Evolutionary conservation across 192 early-diverging fungal genomes (phyloP).

Genomic region (Glomus cerebriforme): DNA sequence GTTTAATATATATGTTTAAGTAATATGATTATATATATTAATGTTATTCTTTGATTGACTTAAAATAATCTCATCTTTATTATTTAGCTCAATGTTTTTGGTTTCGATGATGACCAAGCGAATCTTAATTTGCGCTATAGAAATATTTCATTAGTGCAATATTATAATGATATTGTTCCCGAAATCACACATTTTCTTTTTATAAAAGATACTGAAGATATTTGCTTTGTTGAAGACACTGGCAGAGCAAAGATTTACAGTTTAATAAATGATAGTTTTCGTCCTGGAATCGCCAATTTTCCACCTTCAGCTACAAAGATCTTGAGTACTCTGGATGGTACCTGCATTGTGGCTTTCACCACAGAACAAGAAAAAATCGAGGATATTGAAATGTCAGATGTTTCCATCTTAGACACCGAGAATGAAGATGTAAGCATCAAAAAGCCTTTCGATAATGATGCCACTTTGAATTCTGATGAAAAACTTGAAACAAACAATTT

Average conservation of each 20-base stretch:
- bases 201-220: conserved; percentile 27
- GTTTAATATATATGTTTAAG: background rate
- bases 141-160: conserved; percentile 29
- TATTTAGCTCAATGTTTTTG: conserved; percentile 27
- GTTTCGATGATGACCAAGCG: conserved; percentile 21
- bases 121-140: conserved; percentile 21
- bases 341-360: conserved; percentile 31
- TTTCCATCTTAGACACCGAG: background rate
- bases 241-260: conserved; percentile 22
- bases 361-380: background rate
- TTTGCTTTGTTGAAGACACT: conserved; percentile 27
- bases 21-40: background rate
- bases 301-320: conserved; percentile 4
- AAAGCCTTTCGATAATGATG: background rate
- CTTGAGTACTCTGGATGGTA: conserved; percentile 23
- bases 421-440: background rate
- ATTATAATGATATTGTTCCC: conserved; percentile 25
- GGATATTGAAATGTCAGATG: background rate
- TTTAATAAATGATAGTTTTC: conserved; percentile 23
- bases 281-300: conserved; percentile 16
- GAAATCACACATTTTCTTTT: conserved; percentile 27
- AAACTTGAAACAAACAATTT: too few species aligned
- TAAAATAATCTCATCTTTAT: background rate
- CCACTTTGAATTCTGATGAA: background rate
- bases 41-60: too few species aligned